phyloP scores from a whole-genome alignment of 78 protist species.

The Chrysochromulina tobinii region DNA sequence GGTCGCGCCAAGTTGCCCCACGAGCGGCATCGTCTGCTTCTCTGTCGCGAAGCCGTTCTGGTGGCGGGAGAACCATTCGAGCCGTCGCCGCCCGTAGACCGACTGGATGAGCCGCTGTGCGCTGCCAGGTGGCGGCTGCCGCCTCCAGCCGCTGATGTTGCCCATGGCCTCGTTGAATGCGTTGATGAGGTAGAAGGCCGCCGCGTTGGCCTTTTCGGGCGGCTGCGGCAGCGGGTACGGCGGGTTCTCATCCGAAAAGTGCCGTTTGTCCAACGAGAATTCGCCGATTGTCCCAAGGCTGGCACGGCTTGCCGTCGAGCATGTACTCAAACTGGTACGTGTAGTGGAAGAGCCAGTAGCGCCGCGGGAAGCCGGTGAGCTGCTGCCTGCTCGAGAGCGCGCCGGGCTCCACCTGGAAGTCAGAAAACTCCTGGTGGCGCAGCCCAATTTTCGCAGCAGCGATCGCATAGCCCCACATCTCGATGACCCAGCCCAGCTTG shows the following conservation, averaged over 20 bases:
- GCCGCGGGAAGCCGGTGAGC: background rate
- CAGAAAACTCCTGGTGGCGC: background rate
- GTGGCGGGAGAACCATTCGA: background rate
- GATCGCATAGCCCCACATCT: constrained; percentile 27
- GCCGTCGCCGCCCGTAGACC: constrained; percentile 1
- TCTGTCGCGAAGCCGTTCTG: background rate
- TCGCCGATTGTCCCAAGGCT: constrained; percentile 26
- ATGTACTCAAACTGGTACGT: constrained; percentile 5
- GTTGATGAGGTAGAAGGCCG: background rate
- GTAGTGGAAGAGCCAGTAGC: constrained; percentile 27
- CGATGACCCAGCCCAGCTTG: constrained; percentile 22
- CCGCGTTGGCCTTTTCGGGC: background rate
- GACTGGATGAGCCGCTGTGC: background rate
- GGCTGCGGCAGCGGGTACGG: background rate
- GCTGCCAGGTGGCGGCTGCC: background rate
- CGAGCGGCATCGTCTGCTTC: background rate
- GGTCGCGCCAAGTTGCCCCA: background rate
- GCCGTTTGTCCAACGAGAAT: constrained; percentile 29
- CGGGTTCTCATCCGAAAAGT: constrained; percentile 1
- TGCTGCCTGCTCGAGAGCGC: background rate
- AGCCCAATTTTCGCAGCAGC: background rate
- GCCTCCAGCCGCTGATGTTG: background rate
- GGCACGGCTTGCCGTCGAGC: constrained; percentile 14
- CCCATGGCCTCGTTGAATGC: constrained; percentile 17
- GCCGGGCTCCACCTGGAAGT: constrained; percentile 29